Evolutionary conservation across 495 filamentous ascomycete species (phyloP).

Genomic region (Trichoderma virens): DNA sequence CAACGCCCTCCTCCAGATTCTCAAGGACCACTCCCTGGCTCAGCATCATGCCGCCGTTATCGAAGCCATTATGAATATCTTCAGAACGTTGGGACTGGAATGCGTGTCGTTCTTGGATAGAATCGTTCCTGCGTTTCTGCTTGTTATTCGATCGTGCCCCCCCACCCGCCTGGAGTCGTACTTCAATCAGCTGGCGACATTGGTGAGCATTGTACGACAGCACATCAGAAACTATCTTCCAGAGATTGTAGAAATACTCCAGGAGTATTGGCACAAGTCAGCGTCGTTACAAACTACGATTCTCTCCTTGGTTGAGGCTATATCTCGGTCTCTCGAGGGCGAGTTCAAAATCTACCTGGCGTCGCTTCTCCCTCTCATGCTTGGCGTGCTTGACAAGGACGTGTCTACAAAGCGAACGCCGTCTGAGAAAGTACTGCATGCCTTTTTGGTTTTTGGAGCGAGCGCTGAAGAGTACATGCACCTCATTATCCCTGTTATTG

Average conservation of each 20-base stretch:
- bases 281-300: conserved; percentile 81
- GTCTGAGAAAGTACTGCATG: conserved; percentile 85
- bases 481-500: conserved; percentile 92
- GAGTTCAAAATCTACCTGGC: conserved; percentile 97
- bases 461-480: conserved; percentile 99
- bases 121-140: conserved; percentile 87
- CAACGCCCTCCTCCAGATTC: conserved; percentile 81
- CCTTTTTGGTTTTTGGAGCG: conserved; percentile 91
- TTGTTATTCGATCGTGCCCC: conserved; percentile 72
- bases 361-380: conserved; percentile 79
- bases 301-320: conserved; percentile 80
- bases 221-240: conserved; percentile 87
- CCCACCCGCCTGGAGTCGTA: conserved; percentile 76
- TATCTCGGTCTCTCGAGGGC: conserved; percentile 86
- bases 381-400: conserved; percentile 85
- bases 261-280: conserved; percentile 76
- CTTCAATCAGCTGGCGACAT: conserved; percentile 87
- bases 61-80: conserved; percentile 97
- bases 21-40: conserved; percentile 79
- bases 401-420: conserved; percentile 60
- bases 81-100: conserved; percentile 88
- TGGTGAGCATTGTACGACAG: conserved; percentile 91
- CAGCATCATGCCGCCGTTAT: conserved; percentile 94
- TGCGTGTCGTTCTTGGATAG: conserved; percentile 89
- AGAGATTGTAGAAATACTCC: conserved; percentile 72